These are phyloP conservation scores for Hymenoscyphus repandus DNA, from an alignment of 2,329 filamentous ascomycete genomes.

Conservation along the genomic window DNA sequence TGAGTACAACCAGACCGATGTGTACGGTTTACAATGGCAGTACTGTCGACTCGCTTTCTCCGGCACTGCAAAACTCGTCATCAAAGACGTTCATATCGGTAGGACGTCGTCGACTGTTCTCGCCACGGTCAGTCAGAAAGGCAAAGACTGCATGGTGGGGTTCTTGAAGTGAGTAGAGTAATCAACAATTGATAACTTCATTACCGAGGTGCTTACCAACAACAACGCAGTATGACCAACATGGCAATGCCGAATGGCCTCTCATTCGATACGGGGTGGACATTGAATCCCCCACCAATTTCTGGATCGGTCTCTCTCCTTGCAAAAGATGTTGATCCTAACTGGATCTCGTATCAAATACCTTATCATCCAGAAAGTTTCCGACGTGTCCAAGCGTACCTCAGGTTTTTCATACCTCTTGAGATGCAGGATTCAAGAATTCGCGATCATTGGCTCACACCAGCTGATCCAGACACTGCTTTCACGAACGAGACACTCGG, in stretches of 20 bases:
- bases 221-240: background rate
- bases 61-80: background rate
- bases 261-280: background rate
- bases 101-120: background rate
- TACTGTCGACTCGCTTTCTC: conserved; percentile 1
- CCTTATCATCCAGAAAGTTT: conserved; percentile 4
- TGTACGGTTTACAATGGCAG: conserved; percentile 1
- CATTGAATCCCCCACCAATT: background rate
- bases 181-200: no score
- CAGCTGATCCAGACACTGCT: background rate
- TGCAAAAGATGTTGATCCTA: background rate
- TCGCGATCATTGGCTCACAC: conserved; percentile 1
- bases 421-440: background rate
- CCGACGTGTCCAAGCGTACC: conserved; percentile 1
- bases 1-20: background rate
- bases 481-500: conserved; percentile 3
- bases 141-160: background rate
- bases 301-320: background rate
- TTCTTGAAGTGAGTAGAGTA: conserved; percentile 1
- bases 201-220: background rate
- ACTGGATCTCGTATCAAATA: background rate
- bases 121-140: background rate
- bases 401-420: conserved; percentile 2
- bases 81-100: conserved; percentile 1
- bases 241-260: background rate